phyloP scores from a whole-genome alignment of 177 flowering plant genomes.

The Vitis hybrid region DNA sequence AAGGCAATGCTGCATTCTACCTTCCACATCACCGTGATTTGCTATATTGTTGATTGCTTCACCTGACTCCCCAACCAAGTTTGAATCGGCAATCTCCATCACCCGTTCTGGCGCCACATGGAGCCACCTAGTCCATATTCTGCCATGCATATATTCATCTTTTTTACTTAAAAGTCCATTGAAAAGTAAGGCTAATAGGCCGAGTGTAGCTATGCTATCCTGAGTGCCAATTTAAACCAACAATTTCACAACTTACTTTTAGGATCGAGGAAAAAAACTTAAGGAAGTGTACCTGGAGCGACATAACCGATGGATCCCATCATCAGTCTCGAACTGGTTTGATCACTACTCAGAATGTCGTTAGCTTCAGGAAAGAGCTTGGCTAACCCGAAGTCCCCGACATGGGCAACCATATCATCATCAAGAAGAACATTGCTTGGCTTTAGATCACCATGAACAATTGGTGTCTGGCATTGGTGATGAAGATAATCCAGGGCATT shows the following conservation, averaged over 20 bases:
- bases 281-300: conserved; percentile 8
- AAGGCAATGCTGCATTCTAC: neutral
- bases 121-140: conserved; percentile 16
- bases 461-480: conserved; percentile 13
- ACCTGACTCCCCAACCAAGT: neutral
- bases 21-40: neutral
- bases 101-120: conserved; percentile 1
- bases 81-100: conserved; percentile 7
- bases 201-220: no score
- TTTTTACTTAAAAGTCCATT: neutral
- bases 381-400: conserved; percentile 21
- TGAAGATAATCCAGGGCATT: conserved; percentile 18
- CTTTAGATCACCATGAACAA: conserved; percentile 18
- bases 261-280: no score
- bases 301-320: conserved; percentile 6
- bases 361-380: conserved; percentile 1
- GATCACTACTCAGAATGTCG: neutral
- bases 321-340: neutral
- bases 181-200: no score
- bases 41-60: neutral
- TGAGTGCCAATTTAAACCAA: neutral
- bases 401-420: conserved; percentile 9
- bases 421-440: conserved; percentile 26
- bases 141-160: neutral
- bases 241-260: no score